Conservation (phyloP, 2,329 filamentous ascomycete genomes). For the Rutstroemia sp. region DNA sequence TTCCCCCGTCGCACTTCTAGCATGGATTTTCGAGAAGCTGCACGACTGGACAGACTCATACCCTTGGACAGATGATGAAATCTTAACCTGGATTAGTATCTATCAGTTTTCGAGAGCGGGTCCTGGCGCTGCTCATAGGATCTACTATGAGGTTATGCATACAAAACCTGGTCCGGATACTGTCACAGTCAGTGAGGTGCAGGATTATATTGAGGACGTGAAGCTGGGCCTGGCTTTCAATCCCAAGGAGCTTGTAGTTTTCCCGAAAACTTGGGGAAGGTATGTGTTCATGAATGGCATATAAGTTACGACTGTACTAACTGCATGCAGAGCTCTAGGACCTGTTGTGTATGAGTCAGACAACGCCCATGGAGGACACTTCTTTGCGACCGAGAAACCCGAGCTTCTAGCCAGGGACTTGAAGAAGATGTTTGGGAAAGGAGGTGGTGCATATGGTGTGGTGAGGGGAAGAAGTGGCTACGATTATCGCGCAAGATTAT, state of each 20-base stretch:
- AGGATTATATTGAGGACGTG: conserved; percentile 16
- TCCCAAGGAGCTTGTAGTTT: conserved; percentile 48
- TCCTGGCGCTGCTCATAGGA: conserved; percentile 55
- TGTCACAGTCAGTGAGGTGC: conserved; percentile 25
- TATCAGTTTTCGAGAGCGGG: conserved; percentile 68
- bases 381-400: conserved; percentile 52
- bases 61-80: conserved; percentile 68
- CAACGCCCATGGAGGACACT: conserved; percentile 41
- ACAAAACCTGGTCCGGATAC: conserved; percentile 19
- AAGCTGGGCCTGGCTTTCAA: conserved; percentile 44
- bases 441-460: conserved; percentile 36
- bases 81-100: conserved; percentile 66
- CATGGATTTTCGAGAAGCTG: conserved; percentile 78
- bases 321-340: conserved; percentile 41
- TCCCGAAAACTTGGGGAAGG: conserved; percentile 48
- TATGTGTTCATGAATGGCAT: neutral
- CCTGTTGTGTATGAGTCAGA: conserved; percentile 48
- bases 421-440: conserved; percentile 49
- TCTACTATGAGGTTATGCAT: conserved; percentile 63
- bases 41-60: conserved; percentile 69
- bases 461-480: conserved; percentile 25
- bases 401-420: conserved; percentile 45
- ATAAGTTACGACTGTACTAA: neutral
- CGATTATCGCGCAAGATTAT: conserved; percentile 17
- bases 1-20: conserved; percentile 60